Evolutionary conservation across 352 stramenopile species (phyloP).

Genomic region (Phytophthora ohioensis): DNA sequence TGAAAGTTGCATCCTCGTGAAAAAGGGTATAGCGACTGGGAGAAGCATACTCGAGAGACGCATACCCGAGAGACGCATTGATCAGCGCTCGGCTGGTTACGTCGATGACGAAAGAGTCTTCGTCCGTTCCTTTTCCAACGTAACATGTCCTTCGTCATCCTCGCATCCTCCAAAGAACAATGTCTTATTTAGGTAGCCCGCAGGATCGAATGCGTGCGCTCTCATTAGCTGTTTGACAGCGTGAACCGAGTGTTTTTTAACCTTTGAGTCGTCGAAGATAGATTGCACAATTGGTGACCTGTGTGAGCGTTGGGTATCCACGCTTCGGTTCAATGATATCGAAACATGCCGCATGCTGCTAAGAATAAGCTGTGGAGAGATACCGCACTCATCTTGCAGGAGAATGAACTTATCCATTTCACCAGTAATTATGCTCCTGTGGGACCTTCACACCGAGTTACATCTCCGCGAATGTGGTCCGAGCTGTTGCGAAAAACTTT

Average conservation of each 20-base stretch:
- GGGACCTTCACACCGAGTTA: not conserved
- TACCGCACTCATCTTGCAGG: conserved; percentile 8
- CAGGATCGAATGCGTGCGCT: conserved; percentile 5
- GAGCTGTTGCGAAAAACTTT: not conserved
- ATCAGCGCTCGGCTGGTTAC: not conserved
- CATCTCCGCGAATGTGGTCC: not conserved
- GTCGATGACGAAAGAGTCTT: conserved; percentile 5
- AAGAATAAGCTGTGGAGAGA: conserved; percentile 11
- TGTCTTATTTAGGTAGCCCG: not conserved
- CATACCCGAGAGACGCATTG: not conserved
- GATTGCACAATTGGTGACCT: not conserved
- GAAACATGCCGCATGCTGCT: not conserved
- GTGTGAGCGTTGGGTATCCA: not conserved
- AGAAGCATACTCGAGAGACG: not conserved
- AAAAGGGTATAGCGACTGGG: too few relatives aligned
- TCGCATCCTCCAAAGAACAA: conserved; percentile 3
- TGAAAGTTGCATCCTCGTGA: too few relatives aligned
- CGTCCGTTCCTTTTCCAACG: not conserved
- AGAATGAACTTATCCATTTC: conserved; percentile 23
- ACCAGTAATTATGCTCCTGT: not conserved
- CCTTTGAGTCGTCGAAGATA: not conserved
- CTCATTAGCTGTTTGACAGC: not conserved
- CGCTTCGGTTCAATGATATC: not conserved
- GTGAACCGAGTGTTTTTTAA: not conserved
- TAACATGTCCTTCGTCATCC: not conserved